These are phyloP conservation scores for Xylaria digitata DNA, from an alignment of 2,329 filamentous ascomycete species.

Conservation along the genomic window DNA sequence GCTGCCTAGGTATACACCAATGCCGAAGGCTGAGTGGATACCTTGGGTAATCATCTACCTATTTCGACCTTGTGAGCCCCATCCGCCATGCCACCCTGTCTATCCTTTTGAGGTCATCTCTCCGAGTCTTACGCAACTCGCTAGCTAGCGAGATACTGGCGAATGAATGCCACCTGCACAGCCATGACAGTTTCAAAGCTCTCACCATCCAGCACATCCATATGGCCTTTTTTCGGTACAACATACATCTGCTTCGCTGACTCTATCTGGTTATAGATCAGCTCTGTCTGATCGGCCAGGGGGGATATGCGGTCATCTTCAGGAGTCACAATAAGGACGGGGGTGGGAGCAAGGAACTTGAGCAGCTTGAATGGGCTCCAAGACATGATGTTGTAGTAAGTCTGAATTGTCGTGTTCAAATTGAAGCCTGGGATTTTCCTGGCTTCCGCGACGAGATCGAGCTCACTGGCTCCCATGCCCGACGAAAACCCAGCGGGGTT, in stretches of 20 bases:
- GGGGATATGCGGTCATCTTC: constrained; percentile 48
- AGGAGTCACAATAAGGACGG: constrained; percentile 46
- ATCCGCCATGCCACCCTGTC: neutral
- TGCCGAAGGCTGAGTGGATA: neutral
- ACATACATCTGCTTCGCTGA: constrained; percentile 11
- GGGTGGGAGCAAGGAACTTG: constrained; percentile 37
- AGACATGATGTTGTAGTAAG: constrained; percentile 45
- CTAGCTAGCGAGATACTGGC: neutral
- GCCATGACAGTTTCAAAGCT: constrained; percentile 15
- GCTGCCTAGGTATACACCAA: neutral
- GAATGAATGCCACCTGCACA: constrained; percentile 17
- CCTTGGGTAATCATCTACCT: neutral
- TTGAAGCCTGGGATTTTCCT: neutral
- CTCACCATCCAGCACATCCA: constrained; percentile 21
- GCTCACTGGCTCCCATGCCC: neutral
- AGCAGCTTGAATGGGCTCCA: constrained; percentile 44
- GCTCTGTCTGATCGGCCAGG: constrained; percentile 23
- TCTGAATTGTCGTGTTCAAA: neutral
- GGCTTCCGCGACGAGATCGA: neutral
- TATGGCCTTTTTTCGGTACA: constrained; percentile 28
- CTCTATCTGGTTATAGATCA: constrained; percentile 40
- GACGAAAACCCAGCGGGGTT: constrained; percentile 11
- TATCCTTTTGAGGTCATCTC: neutral
- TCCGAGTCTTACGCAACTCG: constrained; percentile 1
- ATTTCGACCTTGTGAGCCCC: neutral